These are phyloP conservation scores for Aureobasidium sp. DNA, from an alignment of 2,329 filamentous ascomycete species.

Conservation along the genomic window DNA sequence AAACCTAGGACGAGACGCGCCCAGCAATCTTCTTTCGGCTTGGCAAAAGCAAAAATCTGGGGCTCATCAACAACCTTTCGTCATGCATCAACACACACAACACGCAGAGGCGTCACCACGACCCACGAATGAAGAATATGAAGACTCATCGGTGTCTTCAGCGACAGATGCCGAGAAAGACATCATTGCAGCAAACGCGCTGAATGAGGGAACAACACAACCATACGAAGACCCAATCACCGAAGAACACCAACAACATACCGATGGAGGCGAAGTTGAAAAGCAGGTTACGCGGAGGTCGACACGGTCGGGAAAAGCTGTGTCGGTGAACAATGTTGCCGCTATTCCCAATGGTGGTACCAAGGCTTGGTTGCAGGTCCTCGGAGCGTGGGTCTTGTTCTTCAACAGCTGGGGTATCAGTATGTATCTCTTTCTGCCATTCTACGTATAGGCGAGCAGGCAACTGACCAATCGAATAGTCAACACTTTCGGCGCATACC, in stretches of 20 bases:
- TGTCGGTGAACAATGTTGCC: constrained; percentile 36
- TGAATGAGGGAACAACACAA: constrained; percentile 5
- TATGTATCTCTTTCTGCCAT: not conserved
- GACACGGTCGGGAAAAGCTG: constrained; percentile 21
- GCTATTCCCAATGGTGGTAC: constrained; percentile 41
- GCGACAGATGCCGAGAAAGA: constrained; percentile 3
- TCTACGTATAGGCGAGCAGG: not conserved
- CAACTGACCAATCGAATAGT: constrained; percentile 25
- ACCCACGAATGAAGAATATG: not conserved
- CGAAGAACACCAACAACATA: not conserved
- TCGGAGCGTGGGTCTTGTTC: constrained; percentile 40
- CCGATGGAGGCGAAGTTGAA: constrained; percentile 13
- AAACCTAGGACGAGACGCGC: not conserved
- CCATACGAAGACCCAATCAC: not conserved
- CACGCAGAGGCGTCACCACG: not conserved
- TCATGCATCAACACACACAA: constrained; percentile 7
- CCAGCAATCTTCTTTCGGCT: not conserved
- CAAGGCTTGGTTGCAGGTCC: constrained; percentile 42
- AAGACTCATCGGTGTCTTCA: not conserved
- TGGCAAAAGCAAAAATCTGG: not conserved
- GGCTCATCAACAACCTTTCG: not conserved
- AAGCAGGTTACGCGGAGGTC: constrained; percentile 16
- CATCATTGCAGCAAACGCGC: not conserved
- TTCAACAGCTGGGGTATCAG: constrained; percentile 38
- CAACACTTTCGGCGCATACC: constrained; percentile 44